These are phyloP conservation scores for Fallopia convolvulus DNA, from an alignment of 148 eudicot genomes.

Conservation along the genomic window DNA sequence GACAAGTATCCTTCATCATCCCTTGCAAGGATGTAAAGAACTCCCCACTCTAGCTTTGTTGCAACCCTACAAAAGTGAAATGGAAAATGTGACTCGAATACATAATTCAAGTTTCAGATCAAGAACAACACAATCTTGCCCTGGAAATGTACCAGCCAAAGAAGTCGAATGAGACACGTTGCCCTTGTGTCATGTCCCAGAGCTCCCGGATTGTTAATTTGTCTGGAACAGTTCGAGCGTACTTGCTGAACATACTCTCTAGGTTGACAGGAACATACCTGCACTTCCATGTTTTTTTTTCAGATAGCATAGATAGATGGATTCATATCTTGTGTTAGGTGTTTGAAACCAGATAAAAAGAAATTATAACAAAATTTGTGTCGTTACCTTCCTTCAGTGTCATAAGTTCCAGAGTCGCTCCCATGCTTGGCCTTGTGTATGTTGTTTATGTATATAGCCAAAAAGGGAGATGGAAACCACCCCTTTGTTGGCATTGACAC, in stretches of 20 bases:
- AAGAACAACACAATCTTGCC: background rate
- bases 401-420: constrained; percentile 67
- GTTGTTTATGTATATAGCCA: constrained; percentile 53
- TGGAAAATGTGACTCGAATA: background rate
- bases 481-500: constrained; percentile 27
- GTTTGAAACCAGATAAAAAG: no score
- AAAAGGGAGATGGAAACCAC: constrained; percentile 51
- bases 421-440: constrained; percentile 66
- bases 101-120: background rate
- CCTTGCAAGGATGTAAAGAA: constrained; percentile 46
- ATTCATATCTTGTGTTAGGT: background rate
- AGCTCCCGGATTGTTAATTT: constrained; percentile 62
- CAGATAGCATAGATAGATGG: background rate
- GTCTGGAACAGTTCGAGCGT: constrained; percentile 60
- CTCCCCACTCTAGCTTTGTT: constrained; percentile 50
- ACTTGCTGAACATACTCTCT: constrained; percentile 71
- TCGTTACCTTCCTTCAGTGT: constrained; percentile 68
- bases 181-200: constrained; percentile 82
- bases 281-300: background rate
- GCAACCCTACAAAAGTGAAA: constrained; percentile 30
- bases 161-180: constrained; percentile 46
- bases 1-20: constrained; percentile 60
- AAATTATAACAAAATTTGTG: no score
- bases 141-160: constrained; percentile 47
- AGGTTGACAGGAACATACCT: constrained; percentile 55